A percentile compares a stretch with the other conserved stretches of the same genome.
These are phyloP conservation scores for Fonsecaea pedrosoi DNA, from an alignment of 2,329 filamentous ascomycete genomes.

Conservation along the genomic window DNA sequence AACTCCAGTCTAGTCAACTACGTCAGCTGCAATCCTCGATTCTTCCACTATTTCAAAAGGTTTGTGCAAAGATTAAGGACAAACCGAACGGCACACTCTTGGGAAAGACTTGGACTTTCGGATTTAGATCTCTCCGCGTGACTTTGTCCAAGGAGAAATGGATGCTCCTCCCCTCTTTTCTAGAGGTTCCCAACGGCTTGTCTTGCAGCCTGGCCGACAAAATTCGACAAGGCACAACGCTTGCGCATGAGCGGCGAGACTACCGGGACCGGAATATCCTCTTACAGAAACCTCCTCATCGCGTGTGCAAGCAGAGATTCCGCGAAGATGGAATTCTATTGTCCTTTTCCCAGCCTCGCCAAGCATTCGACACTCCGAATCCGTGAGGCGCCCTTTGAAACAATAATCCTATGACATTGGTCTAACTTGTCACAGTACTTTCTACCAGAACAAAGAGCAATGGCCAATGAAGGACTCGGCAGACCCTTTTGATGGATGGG, in stretches of 20 bases:
- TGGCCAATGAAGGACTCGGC: not conserved
- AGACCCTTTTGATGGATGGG: not conserved
- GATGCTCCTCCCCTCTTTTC: not conserved
- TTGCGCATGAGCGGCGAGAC: not conserved
- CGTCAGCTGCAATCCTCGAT: not conserved
- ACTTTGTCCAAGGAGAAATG: not conserved
- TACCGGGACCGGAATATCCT: not conserved
- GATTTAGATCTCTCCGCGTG: not conserved
- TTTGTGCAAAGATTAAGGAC: not conserved
- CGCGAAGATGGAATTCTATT: constrained; percentile 5
- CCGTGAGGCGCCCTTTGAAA: not conserved
- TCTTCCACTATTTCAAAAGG: not conserved
- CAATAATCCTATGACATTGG: no score
- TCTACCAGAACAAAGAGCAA: not conserved
- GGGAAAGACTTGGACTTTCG: not conserved
- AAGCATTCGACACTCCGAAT: not conserved
- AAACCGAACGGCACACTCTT: not conserved
- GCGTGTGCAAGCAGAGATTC: constrained; percentile 1
- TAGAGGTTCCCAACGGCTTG: not conserved
- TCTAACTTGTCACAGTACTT: not conserved
- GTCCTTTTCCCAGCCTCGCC: not conserved
- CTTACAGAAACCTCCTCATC: not conserved
- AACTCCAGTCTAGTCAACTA: not conserved
- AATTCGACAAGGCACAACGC: not conserved
- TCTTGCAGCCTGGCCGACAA: not conserved